These are phyloP conservation scores for Chionographis japonica DNA, from an alignment of 106 monocot genomes.

Conservation along the genomic window DNA sequence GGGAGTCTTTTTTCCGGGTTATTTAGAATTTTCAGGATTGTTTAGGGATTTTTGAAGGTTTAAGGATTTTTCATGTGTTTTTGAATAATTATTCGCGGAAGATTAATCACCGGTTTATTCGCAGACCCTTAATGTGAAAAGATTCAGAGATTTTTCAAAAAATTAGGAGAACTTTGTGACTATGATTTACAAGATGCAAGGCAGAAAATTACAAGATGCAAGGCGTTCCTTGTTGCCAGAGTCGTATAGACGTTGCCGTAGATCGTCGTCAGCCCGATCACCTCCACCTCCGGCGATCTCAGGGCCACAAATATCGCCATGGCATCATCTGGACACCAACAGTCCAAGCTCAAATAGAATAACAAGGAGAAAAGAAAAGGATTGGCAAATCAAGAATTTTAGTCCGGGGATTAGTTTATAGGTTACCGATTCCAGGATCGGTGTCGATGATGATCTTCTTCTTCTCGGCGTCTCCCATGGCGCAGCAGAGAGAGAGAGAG, in stretches of 20 bases:
- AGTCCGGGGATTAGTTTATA: not conserved
- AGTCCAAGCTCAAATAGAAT: not conserved
- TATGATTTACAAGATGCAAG: too few relatives aligned
- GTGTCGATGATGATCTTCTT: constrained; percentile 97
- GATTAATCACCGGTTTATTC: too few relatives aligned
- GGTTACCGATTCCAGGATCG: constrained; percentile 84
- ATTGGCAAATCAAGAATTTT: not conserved
- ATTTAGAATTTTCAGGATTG: not conserved
- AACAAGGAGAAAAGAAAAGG: not conserved
- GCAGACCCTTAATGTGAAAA: too few relatives aligned
- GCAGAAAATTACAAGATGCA: constrained; percentile 63
- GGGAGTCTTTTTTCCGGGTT: too few relatives aligned
- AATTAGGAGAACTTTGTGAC: too few relatives aligned
- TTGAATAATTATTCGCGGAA: too few relatives aligned
- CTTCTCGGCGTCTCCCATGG: constrained; percentile 63
- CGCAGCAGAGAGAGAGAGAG: not conserved
- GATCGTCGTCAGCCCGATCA: constrained; percentile 86
- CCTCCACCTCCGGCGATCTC: constrained; percentile 83
- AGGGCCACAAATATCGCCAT: constrained; percentile 96
- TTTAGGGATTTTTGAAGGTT: not conserved
- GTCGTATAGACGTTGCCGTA: constrained; percentile 88
- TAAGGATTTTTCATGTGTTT: too few relatives aligned
- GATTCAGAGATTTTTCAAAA: too few relatives aligned
- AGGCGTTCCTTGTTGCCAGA: constrained; percentile 88
- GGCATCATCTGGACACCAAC: constrained; percentile 63